phyloP scores from a whole-genome alignment of 495 filamentous ascomycete species.

The Neurospora cerealis region DNA sequence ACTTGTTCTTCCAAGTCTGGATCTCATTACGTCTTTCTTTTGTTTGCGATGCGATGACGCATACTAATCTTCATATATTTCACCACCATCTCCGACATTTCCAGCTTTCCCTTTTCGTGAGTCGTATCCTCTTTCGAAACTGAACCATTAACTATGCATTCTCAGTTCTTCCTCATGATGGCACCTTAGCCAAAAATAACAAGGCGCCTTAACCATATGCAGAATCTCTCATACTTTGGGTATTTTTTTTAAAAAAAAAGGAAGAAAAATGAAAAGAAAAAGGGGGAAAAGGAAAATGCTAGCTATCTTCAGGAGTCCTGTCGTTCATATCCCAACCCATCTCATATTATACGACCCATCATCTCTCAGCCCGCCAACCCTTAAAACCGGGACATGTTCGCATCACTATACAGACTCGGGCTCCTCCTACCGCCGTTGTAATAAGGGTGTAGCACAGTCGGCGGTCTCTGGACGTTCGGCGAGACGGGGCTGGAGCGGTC shows the following conservation, averaged over 20 bases:
- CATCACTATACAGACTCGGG: slow-evolving; percentile 34
- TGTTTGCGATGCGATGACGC: neutral
- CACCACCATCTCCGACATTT: neutral
- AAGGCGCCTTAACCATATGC: neutral
- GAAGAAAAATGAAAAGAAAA: neutral
- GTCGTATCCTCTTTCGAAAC: neutral
- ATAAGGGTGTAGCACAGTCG: slow-evolving; percentile 40
- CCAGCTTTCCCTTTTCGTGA: neutral
- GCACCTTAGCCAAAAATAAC: neutral
- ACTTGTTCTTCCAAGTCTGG: neutral
- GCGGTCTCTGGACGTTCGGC: slow-evolving; percentile 38
- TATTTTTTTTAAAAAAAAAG: neutral
- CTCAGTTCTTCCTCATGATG: neutral
- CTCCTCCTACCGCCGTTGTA: slow-evolving; percentile 14
- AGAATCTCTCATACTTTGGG: neutral
- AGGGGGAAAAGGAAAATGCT: neutral
- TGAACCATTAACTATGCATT: neutral
- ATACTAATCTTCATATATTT: neutral
- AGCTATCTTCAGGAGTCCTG: neutral
- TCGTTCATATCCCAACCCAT: neutral
- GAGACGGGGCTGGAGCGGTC: slow-evolving; percentile 39
- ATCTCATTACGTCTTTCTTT: neutral
- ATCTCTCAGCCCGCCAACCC: neutral
- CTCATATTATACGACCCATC: neutral
- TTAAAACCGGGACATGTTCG: slow-evolving; percentile 30